Evolutionary conservation across 108 stramenopile genomes (phyloP).

Genomic region (Cylindrotheca fusiformis): DNA sequence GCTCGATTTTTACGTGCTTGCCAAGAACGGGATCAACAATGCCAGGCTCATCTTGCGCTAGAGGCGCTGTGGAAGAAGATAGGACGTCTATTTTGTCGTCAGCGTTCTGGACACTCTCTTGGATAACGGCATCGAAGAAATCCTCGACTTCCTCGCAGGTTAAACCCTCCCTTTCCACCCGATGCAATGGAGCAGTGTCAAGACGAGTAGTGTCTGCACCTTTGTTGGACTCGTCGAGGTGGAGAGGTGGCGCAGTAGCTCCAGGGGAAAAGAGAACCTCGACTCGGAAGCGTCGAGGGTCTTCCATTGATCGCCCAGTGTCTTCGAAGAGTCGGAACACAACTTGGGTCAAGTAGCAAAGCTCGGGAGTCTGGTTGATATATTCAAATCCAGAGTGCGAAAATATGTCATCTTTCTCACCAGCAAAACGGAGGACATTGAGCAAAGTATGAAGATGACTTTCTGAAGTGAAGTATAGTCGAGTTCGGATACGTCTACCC

Average conservation of each 20-base stretch:
- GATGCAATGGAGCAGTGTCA: constrained; percentile 63
- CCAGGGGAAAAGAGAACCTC: constrained; percentile 85
- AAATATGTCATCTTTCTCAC: constrained; percentile 44
- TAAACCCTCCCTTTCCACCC: constrained; percentile 70
- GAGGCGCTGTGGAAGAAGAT: neutral
- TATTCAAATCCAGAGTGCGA: constrained; percentile 52
- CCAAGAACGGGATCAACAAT: neutral
- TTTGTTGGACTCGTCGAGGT: constrained; percentile 71
- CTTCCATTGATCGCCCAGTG: constrained; percentile 47
- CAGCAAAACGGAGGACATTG: constrained; percentile 90
- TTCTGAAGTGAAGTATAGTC: constrained; percentile 97
- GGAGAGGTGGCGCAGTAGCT: constrained; percentile 88
- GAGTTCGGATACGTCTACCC: constrained; percentile 94
- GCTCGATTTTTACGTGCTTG: neutral
- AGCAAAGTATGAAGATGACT: constrained; percentile 94
- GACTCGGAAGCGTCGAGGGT: constrained; percentile 81
- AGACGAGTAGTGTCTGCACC: constrained; percentile 70
- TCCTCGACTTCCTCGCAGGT: constrained; percentile 79
- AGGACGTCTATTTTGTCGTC: constrained; percentile 14
- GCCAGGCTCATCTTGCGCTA: constrained; percentile 1
- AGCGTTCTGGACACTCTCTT: constrained; percentile 42
- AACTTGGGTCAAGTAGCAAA: constrained; percentile 96
- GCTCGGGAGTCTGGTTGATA: constrained; percentile 76
- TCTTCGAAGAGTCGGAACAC: constrained; percentile 97
- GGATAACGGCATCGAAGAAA: constrained; percentile 63